A percentile compares a stretch with the other conserved stretches of the same genome.
Conservation (phyloP, 1,284 basidiomycete genomes). For the Leccinum subrobustum region DNA sequence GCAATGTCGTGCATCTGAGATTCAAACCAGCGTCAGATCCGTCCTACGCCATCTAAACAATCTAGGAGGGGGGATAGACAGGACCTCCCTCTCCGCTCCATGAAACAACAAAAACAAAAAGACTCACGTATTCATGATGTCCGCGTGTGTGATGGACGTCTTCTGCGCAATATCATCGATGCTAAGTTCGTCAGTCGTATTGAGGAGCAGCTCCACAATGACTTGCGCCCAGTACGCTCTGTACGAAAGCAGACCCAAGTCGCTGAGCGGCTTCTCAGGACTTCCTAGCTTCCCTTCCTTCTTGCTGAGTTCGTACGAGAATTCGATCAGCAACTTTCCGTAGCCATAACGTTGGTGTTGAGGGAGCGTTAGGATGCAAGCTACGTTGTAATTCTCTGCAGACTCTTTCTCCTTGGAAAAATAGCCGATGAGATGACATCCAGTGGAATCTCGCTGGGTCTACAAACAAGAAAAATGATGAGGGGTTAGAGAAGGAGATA, state of each 20-base stretch:
- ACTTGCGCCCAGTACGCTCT: conserved; percentile 98
- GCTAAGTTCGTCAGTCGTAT: conserved; percentile 75
- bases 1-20: conserved; percentile 84
- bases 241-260: conserved; percentile 92
- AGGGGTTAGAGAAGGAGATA: conserved; percentile 11
- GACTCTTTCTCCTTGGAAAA: conserved; percentile 99
- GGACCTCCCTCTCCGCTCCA: conserved; percentile 1
- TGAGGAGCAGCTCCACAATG: conserved; percentile 89
- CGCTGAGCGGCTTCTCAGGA: conserved; percentile 96
- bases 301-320: conserved; percentile 97
- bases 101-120: neutral
- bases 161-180: conserved; percentile 98
- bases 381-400: conserved; percentile 97
- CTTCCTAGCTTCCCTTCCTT: conserved; percentile 94
- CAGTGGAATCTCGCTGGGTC: conserved; percentile 85
- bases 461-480: conserved; percentile 31
- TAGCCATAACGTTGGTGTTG: conserved; percentile 97
- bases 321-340: conserved; percentile 95
- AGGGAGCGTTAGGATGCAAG: conserved; percentile 96
- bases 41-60: neutral
- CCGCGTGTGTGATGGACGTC: conserved; percentile 95
- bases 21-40: conserved; percentile 12
- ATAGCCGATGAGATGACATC: conserved; percentile 96
- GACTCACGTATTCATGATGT: conserved; percentile 98
- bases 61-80: conserved; percentile 5